Percentiles rank a stretch among this genome's conserved stretches.
Evolutionary conservation across 2,329 filamentous ascomycete species (phyloP).

Genomic region (Fusarium musae): DNA sequence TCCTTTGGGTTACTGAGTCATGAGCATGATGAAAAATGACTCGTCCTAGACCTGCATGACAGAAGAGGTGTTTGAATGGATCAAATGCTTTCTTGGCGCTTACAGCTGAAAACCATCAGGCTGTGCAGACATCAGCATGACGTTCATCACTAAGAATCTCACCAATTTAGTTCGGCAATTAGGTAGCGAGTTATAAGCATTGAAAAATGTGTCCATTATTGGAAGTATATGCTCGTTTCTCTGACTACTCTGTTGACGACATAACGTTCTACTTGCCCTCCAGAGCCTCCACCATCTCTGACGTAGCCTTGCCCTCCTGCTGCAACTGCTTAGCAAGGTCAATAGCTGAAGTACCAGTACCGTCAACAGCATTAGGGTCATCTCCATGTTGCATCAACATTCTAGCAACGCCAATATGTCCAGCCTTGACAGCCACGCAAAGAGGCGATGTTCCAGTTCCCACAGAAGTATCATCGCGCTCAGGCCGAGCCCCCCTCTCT

Average conservation of each 20-base stretch:
- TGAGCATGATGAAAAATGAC: rapidly evolving
- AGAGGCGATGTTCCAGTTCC: not conserved
- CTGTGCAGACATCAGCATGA: not conserved
- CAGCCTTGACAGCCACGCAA: not conserved
- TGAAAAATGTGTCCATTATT: too few relatives aligned
- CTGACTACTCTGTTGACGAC: rapidly evolving
- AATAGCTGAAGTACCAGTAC: not conserved
- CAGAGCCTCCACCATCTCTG: not conserved
- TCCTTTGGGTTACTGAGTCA: rapidly evolving
- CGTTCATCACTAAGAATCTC: rapidly evolving
- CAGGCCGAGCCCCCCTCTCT: not conserved
- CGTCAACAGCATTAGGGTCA: rapidly evolving
- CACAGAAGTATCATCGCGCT: not conserved
- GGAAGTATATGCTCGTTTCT: not conserved
- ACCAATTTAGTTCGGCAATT: too few relatives aligned
- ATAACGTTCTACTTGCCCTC: not conserved
- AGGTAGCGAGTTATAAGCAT: rapidly evolving
- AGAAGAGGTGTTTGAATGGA: not conserved
- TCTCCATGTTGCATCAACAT: not conserved
- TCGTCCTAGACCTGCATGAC: not conserved
- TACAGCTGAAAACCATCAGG: not conserved
- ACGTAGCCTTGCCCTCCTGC: not conserved
- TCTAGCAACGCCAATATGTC: not conserved
- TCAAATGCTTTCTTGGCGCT: not conserved
- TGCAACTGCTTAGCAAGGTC: not conserved